These are phyloP conservation scores for Rhizopus sp. DNA, from an alignment of 371 early-diverging fungal genomes.

Conservation along the genomic window DNA sequence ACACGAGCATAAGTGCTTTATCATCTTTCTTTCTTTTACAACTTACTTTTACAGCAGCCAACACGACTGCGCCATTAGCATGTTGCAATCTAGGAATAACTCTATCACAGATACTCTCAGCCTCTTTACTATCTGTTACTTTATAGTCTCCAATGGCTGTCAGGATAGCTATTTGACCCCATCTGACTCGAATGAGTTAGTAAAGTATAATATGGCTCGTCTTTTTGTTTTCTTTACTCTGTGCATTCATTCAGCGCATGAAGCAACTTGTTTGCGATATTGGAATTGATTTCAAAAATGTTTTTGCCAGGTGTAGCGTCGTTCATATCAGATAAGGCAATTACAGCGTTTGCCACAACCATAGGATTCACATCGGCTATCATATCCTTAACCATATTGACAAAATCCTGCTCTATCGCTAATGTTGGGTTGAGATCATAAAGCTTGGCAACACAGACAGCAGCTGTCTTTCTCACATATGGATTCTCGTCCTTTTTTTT, in stretches of 20 bases:
- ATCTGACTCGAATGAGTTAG: conserved; percentile 48
- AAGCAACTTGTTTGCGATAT: conserved; percentile 84
- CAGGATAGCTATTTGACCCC: conserved; percentile 95
- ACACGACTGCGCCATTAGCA: conserved; percentile 90
- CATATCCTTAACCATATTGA: conserved; percentile 84
- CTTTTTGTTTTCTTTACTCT: conserved; percentile 57
- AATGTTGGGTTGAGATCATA: conserved; percentile 78
- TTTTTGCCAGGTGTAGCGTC: conserved; percentile 79
- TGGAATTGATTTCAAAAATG: conserved; percentile 78
- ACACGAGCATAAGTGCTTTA: background rate
- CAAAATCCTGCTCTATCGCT: conserved; percentile 82
- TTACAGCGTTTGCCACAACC: conserved; percentile 95
- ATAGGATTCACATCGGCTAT: conserved; percentile 93
- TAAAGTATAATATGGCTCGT: background rate
- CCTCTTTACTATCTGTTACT: conserved; percentile 74
- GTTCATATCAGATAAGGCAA: conserved; percentile 92
- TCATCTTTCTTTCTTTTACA: conserved; percentile 34
- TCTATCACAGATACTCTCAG: conserved; percentile 86
- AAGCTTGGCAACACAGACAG: conserved; percentile 75
- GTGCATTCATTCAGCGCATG: conserved; percentile 97
- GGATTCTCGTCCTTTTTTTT: conserved; percentile 24
- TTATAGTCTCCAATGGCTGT: conserved; percentile 80
- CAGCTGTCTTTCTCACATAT: conserved; percentile 30
- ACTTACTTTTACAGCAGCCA: conserved; percentile 76
- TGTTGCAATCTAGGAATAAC: conserved; percentile 90